Conservation (phyloP, 768 basidiomycete species). For the Sarcomyxa edulis region DNA sequence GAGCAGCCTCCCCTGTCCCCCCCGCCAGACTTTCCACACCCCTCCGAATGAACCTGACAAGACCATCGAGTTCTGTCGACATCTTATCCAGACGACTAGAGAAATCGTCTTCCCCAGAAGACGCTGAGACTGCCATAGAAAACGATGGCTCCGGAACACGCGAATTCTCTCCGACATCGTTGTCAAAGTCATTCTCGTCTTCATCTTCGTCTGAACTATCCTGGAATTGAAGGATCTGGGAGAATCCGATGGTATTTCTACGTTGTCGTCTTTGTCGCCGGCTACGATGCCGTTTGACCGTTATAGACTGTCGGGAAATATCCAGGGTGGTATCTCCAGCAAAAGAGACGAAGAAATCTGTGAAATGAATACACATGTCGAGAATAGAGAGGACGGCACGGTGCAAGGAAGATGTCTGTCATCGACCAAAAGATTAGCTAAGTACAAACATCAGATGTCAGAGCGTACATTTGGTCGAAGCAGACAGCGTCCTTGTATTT, state of each 20-base stretch:
- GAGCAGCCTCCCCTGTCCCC: constrained; percentile 51
- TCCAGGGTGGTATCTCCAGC: constrained; percentile 59
- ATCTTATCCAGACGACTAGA: constrained; percentile 53
- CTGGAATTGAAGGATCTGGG: constrained; percentile 28
- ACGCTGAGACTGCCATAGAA: constrained; percentile 27
- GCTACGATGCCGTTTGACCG: constrained; percentile 55
- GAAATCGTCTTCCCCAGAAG: constrained; percentile 42
- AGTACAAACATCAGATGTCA: background rate
- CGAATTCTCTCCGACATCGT: constrained; percentile 16
- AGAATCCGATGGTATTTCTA: constrained; percentile 59
- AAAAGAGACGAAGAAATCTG: constrained; percentile 54
- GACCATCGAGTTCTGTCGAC: constrained; percentile 62
- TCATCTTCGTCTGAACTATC: constrained; percentile 46
- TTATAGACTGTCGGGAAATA: constrained; percentile 44
- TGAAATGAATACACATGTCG: constrained; percentile 72
- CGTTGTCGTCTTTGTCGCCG: constrained; percentile 51
- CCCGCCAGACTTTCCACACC: constrained; percentile 67
- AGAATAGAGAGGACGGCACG: constrained; percentile 64
- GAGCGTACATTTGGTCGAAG: constrained; percentile 49
- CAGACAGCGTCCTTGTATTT: constrained; percentile 57
- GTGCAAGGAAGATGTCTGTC: constrained; percentile 58
- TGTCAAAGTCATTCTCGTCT: constrained; percentile 28
- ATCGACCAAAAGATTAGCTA: constrained; percentile 6
- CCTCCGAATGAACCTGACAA: constrained; percentile 64
- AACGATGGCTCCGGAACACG: constrained; percentile 38